Base-by-base conservation (phyloP, 1,139 yeast species). In the Magnusiomyces tetraspermus region DNA sequence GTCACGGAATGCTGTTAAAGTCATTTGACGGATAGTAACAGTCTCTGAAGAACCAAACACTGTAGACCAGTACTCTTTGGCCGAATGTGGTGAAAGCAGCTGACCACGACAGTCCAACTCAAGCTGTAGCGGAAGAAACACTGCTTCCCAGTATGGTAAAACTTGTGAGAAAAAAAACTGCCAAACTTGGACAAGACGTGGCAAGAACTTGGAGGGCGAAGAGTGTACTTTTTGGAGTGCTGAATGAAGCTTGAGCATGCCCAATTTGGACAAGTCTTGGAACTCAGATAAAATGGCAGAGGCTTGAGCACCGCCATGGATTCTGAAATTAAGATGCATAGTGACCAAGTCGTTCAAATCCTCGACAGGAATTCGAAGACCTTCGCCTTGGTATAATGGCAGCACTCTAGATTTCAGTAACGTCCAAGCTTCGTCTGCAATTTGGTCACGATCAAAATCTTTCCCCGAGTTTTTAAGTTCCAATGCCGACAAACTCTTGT, bases 121-220 rank as follows among this genome's bases (percentile, higher is more conserved):
- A 19, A 71, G 61, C 51, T 82, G 85, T 24, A 83, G 60, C 0
- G 89, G 88, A 41, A 80, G 60, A 53, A 83, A 75, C 0, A 80
- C 75, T 0, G 84, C 83, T 53, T 79, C 76, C 41, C 82, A 67
- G 60, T 81, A 80, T 51, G 80, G 81, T 51, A 78, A 70, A 0
- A 80, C 73, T 43, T 76, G 73, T 13, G 73, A 68, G 56, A 77
- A 78, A 62, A 82, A 83, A 40, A 70, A 68, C 31, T 72, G 74
- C 90, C 90, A 83, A 1, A 66, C 57, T 10, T 67, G 66, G n/a
- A 67, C 69, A 2, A 71, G 59, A 17, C 64, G 60, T 3, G 59
- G 61, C 21, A 71, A 52, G 28, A 69, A 57, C 30, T 59, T 60
- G 19, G 50, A 58, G 8, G 31, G 36, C 30, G 61, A 61, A 21